Conservation (phyloP, 805 yeast genomes). For the Pichia cabralensis region DNA sequence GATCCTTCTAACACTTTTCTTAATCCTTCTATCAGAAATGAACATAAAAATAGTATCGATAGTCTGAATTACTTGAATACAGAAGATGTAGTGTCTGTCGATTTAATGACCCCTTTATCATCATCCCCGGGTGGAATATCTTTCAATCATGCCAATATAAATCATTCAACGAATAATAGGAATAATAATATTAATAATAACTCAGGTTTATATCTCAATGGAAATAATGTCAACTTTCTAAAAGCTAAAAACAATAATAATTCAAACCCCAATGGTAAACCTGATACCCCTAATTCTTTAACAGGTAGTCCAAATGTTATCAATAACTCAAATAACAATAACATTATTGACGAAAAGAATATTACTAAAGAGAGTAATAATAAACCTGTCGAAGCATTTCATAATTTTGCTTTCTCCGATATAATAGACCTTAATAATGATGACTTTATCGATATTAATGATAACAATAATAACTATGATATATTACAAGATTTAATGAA, state of each 20-base stretch:
- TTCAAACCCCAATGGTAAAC: not conserved
- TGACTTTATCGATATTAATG: not conserved
- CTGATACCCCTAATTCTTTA: not conserved
- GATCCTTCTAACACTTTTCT: not conserved
- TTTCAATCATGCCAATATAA: not conserved
- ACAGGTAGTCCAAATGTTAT: not conserved
- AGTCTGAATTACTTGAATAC: constrained; percentile 6
- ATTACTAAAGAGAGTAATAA: constrained; percentile 3
- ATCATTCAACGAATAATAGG: not conserved
- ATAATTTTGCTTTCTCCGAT: no score
- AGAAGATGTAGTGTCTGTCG: constrained; percentile 10
- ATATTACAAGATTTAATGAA: no score
- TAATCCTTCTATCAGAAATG: not conserved
- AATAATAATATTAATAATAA: constrained; percentile 6
- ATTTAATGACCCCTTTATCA: constrained; percentile 16
- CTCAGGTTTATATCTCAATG: no score
- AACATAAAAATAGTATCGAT: no score
- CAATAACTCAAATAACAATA: not conserved
- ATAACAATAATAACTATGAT: not conserved
- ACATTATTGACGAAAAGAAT: no score
- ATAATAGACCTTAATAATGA: no score
- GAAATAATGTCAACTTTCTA: no score
- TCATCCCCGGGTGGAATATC: constrained; percentile 2
- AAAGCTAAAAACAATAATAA: constrained; percentile 11
- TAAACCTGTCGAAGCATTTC: constrained; percentile 12